Evolutionary conservation across 768 basidiomycete species (phyloP), one percentile per base, ranked within the genome.

Genomic region (Lentinus tigrinus): DNA sequence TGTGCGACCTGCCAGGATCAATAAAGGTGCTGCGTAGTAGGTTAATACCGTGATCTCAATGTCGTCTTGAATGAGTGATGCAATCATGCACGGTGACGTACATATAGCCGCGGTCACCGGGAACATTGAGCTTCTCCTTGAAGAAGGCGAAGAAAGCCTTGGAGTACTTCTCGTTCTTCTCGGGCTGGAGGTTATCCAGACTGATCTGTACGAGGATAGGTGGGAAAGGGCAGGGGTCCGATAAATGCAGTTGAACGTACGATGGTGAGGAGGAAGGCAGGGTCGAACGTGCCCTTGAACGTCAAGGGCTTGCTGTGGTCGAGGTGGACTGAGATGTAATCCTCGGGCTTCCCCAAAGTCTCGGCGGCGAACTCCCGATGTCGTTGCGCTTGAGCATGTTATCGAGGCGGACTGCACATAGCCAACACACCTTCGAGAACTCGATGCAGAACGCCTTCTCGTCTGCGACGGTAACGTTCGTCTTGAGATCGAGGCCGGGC

Each of bases 241-340:
- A 37, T 4, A 13, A 9, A 38, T 13, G 34, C 47, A 13, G 5
- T 27, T 21, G 38, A 6, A 75, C 87, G 52, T 58, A 90, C 89
- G 57, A 87, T 72, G 46, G 69, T 71, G 52, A 90, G 72, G 49
- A 80, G 73, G 70, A 87, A 81, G 3, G 87, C 84, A 19, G 88
- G 88, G 16, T 88, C 87, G 52, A 87, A 81, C 4, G 81, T 81
- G 14, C 87, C 88, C 19, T 62, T 75, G 65, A 84, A 89, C 3
- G 83, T 78, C 58, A 89, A 77, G 36, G 74, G 77, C 52, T 88
- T 83, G 62, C 85, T 83, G 73, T 85, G 77, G 11, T 69, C 75
- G 63, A 84, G 78, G 61, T 78, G 77, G 60, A 83, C 73, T n/a
- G 78, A 75, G 62, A 90, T 82, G 61, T 78, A 77, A 14, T 57